Conservation (phyloP, 2,329 filamentous ascomycete species). For the Cytospora paraplurivora region DNA sequence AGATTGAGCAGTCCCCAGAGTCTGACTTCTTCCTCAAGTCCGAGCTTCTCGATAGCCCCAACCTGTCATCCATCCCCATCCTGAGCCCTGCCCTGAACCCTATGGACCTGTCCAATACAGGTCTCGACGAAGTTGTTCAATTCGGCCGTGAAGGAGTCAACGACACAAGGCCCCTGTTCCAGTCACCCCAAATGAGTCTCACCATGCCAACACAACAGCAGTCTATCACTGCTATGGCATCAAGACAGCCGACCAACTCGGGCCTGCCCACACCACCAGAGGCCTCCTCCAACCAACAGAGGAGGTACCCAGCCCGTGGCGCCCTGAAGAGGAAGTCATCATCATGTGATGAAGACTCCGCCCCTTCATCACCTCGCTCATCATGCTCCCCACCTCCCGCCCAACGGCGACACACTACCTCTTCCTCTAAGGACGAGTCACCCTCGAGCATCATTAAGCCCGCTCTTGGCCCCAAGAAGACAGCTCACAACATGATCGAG, state of each 20-base stretch:
- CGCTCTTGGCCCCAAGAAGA: constrained; percentile 61
- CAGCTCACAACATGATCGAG: constrained; percentile 83
- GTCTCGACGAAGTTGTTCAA: constrained; percentile 29
- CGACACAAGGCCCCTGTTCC: constrained; percentile 35
- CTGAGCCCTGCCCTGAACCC: constrained; percentile 42
- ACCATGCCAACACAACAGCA: constrained; percentile 25
- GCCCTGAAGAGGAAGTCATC: constrained; percentile 40
- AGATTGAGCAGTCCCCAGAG: constrained; percentile 35
- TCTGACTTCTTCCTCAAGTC: constrained; percentile 38
- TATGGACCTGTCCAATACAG: constrained; percentile 36
- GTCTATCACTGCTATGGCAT: background rate
- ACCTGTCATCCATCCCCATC: constrained; percentile 34
- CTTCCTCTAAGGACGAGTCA: constrained; percentile 21
- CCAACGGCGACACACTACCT: constrained; percentile 18
- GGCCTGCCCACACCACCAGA: constrained; percentile 13
- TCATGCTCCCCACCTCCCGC: constrained; percentile 31
- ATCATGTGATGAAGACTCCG: constrained; percentile 28
- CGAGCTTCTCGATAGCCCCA: constrained; percentile 37
- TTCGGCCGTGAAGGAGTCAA: constrained; percentile 34
- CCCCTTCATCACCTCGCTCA: constrained; percentile 30
- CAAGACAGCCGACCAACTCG: constrained; percentile 11
- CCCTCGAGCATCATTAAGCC: constrained; percentile 13
- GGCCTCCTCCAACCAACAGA: constrained; percentile 17
- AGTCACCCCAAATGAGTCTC: constrained; percentile 31
- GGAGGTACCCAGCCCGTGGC: constrained; percentile 31